Percentiles rank a stretch among this genome's conserved stretches.
These are phyloP conservation scores for Plasmodium blacklocki DNA, from an alignment of 169 alveolate genomes.

Conservation along the genomic window DNA sequence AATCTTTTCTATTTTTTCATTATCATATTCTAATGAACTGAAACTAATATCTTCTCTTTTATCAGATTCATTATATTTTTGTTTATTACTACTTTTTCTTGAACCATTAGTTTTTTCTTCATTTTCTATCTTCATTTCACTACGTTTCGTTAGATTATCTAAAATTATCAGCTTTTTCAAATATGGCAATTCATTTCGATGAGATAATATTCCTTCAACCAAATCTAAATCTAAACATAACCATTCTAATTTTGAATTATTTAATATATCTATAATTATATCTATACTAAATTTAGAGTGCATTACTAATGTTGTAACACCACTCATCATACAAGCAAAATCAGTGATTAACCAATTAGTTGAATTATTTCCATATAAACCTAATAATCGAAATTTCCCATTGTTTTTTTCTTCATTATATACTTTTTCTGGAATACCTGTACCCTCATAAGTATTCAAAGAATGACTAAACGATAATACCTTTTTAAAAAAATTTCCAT, in stretches of 20 bases:
- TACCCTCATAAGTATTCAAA: conserved; percentile 17
- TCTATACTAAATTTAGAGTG: conserved; percentile 58
- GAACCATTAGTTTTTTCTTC: neutral
- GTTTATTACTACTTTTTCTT: too few species aligned
- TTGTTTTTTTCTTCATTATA: conserved; percentile 37
- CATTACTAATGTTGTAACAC: conserved; percentile 38
- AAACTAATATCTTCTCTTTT: neutral
- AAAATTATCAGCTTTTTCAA: conserved; percentile 35
- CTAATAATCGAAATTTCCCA: conserved; percentile 34
- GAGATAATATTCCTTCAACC: neutral
- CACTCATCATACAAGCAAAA: conserved; percentile 25
- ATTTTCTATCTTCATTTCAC: neutral
- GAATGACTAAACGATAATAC: neutral
- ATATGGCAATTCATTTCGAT: conserved; percentile 22
- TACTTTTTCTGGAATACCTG: conserved; percentile 24
- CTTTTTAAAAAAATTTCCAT: neutral
- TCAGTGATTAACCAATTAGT: conserved; percentile 48
- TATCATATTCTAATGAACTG: neutral
- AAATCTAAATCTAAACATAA: conserved; percentile 30
- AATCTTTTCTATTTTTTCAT: neutral
- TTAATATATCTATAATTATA: conserved; percentile 33
- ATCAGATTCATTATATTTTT: neutral
- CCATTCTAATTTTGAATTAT: conserved; percentile 48
- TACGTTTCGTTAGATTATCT: neutral
- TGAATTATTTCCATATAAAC: conserved; percentile 62